Conservation (phyloP, 805 yeast genomes). For the Myxozyma sirexii region DNA sequence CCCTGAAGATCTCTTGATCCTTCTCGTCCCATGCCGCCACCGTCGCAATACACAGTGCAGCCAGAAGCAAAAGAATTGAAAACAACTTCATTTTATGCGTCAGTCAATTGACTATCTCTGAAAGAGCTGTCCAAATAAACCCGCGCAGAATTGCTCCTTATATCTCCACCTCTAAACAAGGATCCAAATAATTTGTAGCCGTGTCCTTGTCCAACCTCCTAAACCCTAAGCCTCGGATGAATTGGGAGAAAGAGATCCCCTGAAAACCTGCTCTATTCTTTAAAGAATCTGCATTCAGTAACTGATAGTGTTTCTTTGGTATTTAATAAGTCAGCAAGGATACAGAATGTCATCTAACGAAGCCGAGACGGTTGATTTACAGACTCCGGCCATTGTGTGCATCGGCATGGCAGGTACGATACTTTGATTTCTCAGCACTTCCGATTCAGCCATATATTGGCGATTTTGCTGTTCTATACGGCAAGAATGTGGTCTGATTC, state of each 20-base stretch:
- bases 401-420: slow-evolving; percentile 53
- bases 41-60: background rate
- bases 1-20: slow-evolving; percentile 79
- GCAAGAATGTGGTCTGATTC: background rate
- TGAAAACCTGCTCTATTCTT: slow-evolving; percentile 1
- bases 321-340: no score
- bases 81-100: slow-evolving; percentile 1
- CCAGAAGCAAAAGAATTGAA: background rate
- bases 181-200: no score
- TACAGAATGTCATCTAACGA: background rate
- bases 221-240: background rate
- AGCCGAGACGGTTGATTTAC: slow-evolving; percentile 32
- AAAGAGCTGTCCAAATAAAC: background rate
- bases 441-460: no score
- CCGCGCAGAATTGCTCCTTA: background rate
- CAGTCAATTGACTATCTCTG: background rate
- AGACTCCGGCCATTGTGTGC: slow-evolving; percentile 50
- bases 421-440: background rate
- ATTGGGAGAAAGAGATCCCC: background rate
- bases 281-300: no score
- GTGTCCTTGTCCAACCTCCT: no score
- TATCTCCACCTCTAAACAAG: background rate
- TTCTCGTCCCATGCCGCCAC: slow-evolving; percentile 55
- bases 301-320: no score
- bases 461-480: background rate